A percentile compares a stretch with the other conserved stretches of the same genome.
These are phyloP conservation scores for Penicillium flavigenum DNA, from an alignment of 495 filamentous ascomycete genomes.

Conservation along the genomic window DNA sequence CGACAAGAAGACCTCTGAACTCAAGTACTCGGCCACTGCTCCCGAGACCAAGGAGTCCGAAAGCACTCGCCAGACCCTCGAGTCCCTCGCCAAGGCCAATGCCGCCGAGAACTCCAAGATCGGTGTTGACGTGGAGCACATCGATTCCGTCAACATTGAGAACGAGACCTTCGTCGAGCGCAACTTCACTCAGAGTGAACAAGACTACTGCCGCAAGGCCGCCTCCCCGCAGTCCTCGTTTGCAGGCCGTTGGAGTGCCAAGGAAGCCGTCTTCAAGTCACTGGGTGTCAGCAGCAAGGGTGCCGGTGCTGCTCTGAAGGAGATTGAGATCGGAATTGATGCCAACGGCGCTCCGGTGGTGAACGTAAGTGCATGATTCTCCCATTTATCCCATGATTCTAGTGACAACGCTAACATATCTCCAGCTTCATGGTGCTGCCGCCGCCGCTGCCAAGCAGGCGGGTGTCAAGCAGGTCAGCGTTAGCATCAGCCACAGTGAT, in stretches of 20 bases:
- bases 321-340: conserved; percentile 87
- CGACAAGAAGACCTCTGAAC: conserved; percentile 78
- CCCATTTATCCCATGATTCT: not conserved
- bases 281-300: conserved; percentile 86
- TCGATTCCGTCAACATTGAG: conserved; percentile 80
- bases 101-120: conserved; percentile 74
- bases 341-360: conserved; percentile 80
- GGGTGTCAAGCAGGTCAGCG: conserved; percentile 79
- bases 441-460: conserved; percentile 75
- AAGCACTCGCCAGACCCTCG: conserved; percentile 72
- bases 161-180: conserved; percentile 93
- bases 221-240: conserved; percentile 78
- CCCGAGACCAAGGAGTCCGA: conserved; percentile 59
- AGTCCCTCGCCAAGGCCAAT: conserved; percentile 71
- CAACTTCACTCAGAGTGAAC: conserved; percentile 85
- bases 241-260: conserved; percentile 92
- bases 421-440: conserved; percentile 76
- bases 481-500: conserved; percentile 94
- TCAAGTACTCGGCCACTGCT: conserved; percentile 67
- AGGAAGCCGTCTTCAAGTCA: conserved; percentile 98
- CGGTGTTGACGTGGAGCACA: conserved; percentile 87
- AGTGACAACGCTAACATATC: conserved; percentile 38
- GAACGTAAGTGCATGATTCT: conserved; percentile 59
- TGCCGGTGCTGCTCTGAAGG: conserved; percentile 83
- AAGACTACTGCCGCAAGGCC: conserved; percentile 79